A percentile compares a stretch with the other conserved stretches of the same genome.
Evolutionary conservation across 345 rosid genomes (phyloP).

Genomic region (Laguncularia racemosa): DNA sequence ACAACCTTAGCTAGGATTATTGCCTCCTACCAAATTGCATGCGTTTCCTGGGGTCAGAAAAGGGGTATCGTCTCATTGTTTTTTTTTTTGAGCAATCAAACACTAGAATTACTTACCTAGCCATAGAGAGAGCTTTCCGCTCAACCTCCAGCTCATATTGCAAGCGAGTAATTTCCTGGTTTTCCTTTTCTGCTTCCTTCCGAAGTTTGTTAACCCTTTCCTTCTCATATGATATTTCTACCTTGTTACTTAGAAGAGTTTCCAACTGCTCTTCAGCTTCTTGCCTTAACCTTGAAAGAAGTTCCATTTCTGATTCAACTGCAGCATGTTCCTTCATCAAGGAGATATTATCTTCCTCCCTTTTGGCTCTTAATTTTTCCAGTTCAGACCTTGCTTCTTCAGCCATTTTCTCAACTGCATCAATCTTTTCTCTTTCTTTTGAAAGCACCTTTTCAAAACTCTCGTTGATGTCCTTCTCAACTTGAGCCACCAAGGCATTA

Average conservation of each 20-base stretch:
- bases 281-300: conserved; percentile 51
- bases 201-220: conserved; percentile 58
- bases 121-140: conserved; percentile 77
- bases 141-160: conserved; percentile 81
- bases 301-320: conserved; percentile 77
- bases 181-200: conserved; percentile 63
- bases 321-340: conserved; percentile 61
- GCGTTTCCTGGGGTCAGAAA: too few relatives aligned
- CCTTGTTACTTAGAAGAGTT: conserved; percentile 53
- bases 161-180: conserved; percentile 55
- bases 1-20: too few relatives aligned
- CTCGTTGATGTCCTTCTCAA: conserved; percentile 70
- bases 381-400: conserved; percentile 70
- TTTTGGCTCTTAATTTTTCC: conserved; percentile 53
- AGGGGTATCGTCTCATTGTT: too few relatives aligned
- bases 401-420: conserved; percentile 73
- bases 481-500: conserved; percentile 70
- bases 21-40: too few relatives aligned
- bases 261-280: conserved; percentile 78
- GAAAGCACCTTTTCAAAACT: conserved; percentile 69
- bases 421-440: conserved; percentile 59
- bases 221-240: conserved; percentile 71
- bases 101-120: conserved; percentile 36
- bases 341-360: conserved; percentile 59
- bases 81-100: too few relatives aligned